Conservation (phyloP, 306 rosid species). For the Casuarina equisetifolia region DNA sequence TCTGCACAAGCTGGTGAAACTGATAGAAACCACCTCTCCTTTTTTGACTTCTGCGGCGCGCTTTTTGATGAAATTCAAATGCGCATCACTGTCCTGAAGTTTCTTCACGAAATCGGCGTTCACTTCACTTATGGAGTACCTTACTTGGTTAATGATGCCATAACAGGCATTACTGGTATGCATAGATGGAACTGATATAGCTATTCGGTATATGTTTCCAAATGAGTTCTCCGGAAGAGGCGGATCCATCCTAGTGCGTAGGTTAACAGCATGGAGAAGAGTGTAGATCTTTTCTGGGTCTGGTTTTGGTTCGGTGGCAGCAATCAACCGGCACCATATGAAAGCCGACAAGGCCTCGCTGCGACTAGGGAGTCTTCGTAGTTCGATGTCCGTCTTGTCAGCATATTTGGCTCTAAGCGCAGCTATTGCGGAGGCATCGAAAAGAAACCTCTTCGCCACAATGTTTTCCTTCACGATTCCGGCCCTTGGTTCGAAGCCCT, state of each 20-base stretch:
- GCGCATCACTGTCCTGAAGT: slow-evolving; percentile 10
- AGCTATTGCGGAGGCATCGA: slow-evolving; percentile 20
- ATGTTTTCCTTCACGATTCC: slow-evolving; percentile 24
- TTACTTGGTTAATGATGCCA: slow-evolving; percentile 8
- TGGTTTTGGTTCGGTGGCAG: neutral
- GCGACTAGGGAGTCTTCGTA: neutral
- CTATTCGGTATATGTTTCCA: slow-evolving; percentile 10
- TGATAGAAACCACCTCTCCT: neutral
- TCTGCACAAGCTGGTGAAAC: slow-evolving; percentile 19
- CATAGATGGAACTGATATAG: neutral
- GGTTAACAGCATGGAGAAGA: slow-evolving; percentile 24
- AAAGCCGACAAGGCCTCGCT: slow-evolving; percentile 21
- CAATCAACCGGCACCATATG: slow-evolving; percentile 21
- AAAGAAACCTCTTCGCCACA: slow-evolving; percentile 26
- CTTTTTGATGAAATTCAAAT: neutral
- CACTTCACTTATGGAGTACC: slow-evolving; percentile 1
- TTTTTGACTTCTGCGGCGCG: neutral
- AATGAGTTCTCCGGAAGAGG: neutral
- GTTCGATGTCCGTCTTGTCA: neutral
- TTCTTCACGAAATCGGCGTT: slow-evolving; percentile 5
- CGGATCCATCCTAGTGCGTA: slow-evolving; percentile 17
- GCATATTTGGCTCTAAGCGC: slow-evolving; percentile 14
- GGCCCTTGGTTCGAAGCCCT: slow-evolving; percentile 8
- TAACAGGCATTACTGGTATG: neutral
- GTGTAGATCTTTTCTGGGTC: neutral